These are phyloP conservation scores for Trichoderma harzianum DNA, from an alignment of 2,329 filamentous ascomycete species.

Conservation along the genomic window DNA sequence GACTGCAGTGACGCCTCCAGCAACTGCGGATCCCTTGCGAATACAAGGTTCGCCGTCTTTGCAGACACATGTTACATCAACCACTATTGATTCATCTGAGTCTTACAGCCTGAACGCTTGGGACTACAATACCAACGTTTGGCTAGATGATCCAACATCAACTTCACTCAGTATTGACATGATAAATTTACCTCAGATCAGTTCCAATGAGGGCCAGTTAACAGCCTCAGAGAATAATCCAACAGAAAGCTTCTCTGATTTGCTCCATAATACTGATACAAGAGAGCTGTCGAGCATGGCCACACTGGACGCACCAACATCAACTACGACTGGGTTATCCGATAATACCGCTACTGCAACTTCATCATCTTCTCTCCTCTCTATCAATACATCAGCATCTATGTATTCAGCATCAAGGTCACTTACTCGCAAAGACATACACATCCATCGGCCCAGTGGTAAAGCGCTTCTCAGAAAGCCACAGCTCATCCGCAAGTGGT, in stretches of 20 bases:
- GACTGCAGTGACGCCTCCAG: neutral
- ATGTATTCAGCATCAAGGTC: neutral
- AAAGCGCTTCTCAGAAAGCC: neutral
- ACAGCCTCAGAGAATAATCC: neutral
- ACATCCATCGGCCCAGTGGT: neutral
- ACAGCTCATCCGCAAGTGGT: neutral
- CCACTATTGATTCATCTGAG: neutral
- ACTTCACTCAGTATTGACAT: neutral
- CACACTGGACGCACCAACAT: neutral
- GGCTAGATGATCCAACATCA: neutral
- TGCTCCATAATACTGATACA: neutral
- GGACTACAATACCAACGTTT: neutral
- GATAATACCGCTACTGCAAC: neutral
- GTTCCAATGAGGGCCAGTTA: neutral
- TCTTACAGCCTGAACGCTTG: neutral
- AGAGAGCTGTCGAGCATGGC: no score
- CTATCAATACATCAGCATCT: neutral
- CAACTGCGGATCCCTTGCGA: neutral
- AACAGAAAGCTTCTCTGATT: neutral
- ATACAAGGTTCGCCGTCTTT: neutral
- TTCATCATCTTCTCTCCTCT: neutral
- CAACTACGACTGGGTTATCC: neutral
- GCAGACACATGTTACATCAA: neutral
- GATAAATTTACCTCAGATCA: neutral
- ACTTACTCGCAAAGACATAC: neutral